phyloP scores from a whole-genome alignment of 768 basidiomycete species.

The Psilocybe cyanescens region DNA sequence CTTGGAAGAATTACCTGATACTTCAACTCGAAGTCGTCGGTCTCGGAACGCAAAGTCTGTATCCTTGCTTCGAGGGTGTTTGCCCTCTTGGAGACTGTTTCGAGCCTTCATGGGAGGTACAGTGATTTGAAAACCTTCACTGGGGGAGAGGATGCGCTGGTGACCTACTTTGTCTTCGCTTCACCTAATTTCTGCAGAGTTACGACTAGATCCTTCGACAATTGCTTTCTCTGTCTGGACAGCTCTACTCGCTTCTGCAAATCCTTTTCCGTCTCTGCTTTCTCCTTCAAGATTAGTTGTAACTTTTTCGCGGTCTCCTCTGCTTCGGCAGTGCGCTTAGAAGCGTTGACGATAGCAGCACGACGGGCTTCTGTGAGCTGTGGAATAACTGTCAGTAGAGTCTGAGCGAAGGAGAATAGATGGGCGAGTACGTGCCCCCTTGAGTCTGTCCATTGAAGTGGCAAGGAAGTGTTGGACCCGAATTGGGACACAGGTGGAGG shows the following conservation, averaged over 20 bases:
- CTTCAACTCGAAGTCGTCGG: slow-evolving; percentile 23
- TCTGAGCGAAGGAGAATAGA: background rate
- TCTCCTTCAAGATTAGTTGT: slow-evolving; percentile 24
- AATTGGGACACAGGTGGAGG: slow-evolving; percentile 3
- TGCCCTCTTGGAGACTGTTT: slow-evolving; percentile 19
- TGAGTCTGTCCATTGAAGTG: slow-evolving; percentile 22
- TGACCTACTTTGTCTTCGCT: slow-evolving; percentile 30
- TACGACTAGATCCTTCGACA: slow-evolving; percentile 24
- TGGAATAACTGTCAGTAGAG: slow-evolving; percentile 8
- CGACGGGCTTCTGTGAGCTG: slow-evolving; percentile 28
- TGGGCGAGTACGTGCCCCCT: slow-evolving; percentile 16
- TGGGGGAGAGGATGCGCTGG: background rate
- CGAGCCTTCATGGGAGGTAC: slow-evolving; percentile 14
- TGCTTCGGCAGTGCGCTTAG: slow-evolving; percentile 29
- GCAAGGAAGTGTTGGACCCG: slow-evolving; percentile 1
- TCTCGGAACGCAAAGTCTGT: slow-evolving; percentile 19
- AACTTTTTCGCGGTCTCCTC: slow-evolving; percentile 24
- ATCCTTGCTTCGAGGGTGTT: slow-evolving; percentile 19
- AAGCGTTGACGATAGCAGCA: slow-evolving; percentile 26
- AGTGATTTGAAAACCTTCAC: background rate
- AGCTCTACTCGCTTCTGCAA: slow-evolving; percentile 26
- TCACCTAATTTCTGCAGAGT: slow-evolving; percentile 27
- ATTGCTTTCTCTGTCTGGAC: slow-evolving; percentile 18
- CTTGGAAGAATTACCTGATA: slow-evolving; percentile 17
- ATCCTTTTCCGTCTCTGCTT: slow-evolving; percentile 23